Base-by-base conservation (phyloP, 805 yeast species). In the Peterozyma toletana region DNA sequence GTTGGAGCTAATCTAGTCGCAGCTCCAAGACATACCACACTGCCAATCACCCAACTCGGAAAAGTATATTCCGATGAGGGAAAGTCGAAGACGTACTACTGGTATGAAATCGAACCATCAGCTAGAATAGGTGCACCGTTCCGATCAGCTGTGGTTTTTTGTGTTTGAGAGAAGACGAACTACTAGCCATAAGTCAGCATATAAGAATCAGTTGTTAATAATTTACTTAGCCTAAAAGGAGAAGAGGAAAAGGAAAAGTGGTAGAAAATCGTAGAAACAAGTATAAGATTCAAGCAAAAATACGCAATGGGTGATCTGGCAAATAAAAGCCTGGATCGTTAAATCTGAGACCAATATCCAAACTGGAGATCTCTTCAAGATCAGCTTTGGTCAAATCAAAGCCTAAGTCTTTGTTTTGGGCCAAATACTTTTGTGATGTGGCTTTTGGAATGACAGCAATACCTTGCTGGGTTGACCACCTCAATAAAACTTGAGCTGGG, bases 401-500 rank as follows among this genome's bases (percentile, higher is more conserved):
- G 38, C 57, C 57, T 43, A 60, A 61, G 14, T 58, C 46, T 58
- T 70, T 64, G 60, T 71, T 71, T 46, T 62, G 63, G 35, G 46
- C 44, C 46, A 71, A 61, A 55, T 74, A 60, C 36, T 54, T 61
- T 33, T 60, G 59, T 52, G 62, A 66, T 51, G 62, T 62, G 15
- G 86, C 78, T 66, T 82, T 82, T 62, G 89, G 89, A 63, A 82
- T 82, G 45, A 82, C 76, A 33, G 84, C 86, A 50, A 82, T 58
- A 45, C 70, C 70, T 60, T 84, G 73, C 66, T 82, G 87, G 30
- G 85, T 77, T 38, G 85, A 83, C 88, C 88, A 82, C 66, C 86
- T 73, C 51, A 82, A 66, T 49, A 82, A 66, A n/a, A 83, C 77
- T 62, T 82, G 82, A 21, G 85, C 79, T 14, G 85, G 60, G 27